A percentile compares a stretch with the other conserved stretches of the same genome.
Conservation (phyloP, 2,329 filamentous ascomycete genomes). For the Cyphellophora europaea region DNA sequence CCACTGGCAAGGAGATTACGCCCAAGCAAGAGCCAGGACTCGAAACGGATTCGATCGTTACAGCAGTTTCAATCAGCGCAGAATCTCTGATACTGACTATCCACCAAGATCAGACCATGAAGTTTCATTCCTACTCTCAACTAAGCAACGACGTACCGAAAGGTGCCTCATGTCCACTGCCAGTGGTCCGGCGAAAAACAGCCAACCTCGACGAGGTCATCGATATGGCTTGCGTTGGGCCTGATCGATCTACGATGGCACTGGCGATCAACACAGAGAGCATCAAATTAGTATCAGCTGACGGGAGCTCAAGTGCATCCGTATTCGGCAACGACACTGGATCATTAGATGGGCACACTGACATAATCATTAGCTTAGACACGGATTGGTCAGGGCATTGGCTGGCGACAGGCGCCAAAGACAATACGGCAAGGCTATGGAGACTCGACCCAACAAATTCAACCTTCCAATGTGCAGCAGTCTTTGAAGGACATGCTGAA, state of each 20-base stretch:
- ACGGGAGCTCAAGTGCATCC: conserved; percentile 13
- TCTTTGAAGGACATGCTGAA: conserved; percentile 86
- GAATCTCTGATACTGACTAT: conserved; percentile 56
- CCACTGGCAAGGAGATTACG: conserved; percentile 69
- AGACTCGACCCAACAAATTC: conserved; percentile 65
- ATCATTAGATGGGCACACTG: conserved; percentile 78
- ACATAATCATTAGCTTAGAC: conserved; percentile 91
- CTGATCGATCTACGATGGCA: conserved; percentile 71
- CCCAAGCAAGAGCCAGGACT: conserved; percentile 54
- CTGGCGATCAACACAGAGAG: conserved; percentile 94
- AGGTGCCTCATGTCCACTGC: conserved; percentile 35
- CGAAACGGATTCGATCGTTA: conserved; percentile 60
- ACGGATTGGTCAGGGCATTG: conserved; percentile 96
- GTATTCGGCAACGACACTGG: conserved; percentile 82
- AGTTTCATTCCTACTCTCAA: conserved; percentile 55
- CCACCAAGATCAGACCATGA: conserved; percentile 80
- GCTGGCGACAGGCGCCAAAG: conserved; percentile 92
- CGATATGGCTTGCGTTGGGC: conserved; percentile 77
- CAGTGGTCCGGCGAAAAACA: conserved; percentile 68
- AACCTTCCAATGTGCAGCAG: conserved; percentile 69
- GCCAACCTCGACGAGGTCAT: conserved; percentile 98
- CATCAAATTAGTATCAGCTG: conserved; percentile 72
- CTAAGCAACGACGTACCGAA: conserved; percentile 33
- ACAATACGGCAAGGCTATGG: conserved; percentile 91
- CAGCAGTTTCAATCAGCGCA: conserved; percentile 51